Evolutionary conservation across 306 rosid species (phyloP).

Genomic region (Malus fusca): DNA sequence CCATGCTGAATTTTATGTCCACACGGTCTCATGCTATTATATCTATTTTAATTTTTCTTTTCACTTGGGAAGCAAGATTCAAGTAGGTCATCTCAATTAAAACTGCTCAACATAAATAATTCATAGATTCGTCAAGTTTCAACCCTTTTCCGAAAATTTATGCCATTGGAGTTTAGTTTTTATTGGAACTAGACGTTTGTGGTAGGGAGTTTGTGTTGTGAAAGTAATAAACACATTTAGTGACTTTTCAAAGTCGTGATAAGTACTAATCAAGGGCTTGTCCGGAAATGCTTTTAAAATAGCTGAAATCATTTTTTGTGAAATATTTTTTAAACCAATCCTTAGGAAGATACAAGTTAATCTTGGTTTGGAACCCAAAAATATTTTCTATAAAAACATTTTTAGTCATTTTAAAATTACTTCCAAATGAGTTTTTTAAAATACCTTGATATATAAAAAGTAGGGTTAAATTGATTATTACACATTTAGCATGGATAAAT

Average conservation of each 20-base stretch:
- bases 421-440: too few relatives aligned
- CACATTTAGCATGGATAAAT: too few relatives aligned
- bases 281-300: too few relatives aligned
- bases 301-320: too few relatives aligned
- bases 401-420: too few relatives aligned
- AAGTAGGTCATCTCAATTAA: too few relatives aligned
- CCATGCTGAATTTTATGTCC: neutral
- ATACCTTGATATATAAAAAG: too few relatives aligned
- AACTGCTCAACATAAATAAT: neutral
- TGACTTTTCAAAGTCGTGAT: slow-evolving; percentile 10
- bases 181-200: neutral
- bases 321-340: too few relatives aligned
- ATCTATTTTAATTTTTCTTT: neutral
- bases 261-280: neutral
- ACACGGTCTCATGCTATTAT: neutral
- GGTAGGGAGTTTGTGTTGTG: neutral
- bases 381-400: too few relatives aligned
- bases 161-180: neutral
- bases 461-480: too few relatives aligned
- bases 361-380: too few relatives aligned
- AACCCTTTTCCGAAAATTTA: neutral
- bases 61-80: neutral
- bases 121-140: slow-evolving; percentile 2
- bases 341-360: too few relatives aligned
- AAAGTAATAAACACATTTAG: neutral